phyloP scores from a whole-genome alignment of 2,329 filamentous ascomycete genomes.

The Cladosporium cucumerinum region DNA sequence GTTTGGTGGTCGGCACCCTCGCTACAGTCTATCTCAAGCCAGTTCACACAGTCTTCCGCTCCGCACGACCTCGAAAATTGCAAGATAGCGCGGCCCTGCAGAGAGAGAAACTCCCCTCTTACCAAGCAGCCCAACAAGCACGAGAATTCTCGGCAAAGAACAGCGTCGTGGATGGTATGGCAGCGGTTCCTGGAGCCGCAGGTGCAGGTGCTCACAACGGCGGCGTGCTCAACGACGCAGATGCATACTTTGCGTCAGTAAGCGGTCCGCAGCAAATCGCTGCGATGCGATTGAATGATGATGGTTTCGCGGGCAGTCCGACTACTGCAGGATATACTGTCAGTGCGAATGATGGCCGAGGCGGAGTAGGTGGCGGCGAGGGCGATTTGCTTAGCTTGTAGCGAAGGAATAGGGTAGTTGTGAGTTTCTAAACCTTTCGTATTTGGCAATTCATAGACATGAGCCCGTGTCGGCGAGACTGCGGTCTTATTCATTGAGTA shows the following conservation, averaged over 20 bases:
- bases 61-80: constrained; percentile 74
- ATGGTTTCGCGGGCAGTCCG: constrained; percentile 46
- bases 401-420: neutral
- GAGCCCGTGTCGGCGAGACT: neutral
- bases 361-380: constrained; percentile 27
- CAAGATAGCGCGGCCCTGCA: constrained; percentile 84
- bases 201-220: constrained; percentile 20
- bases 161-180: constrained; percentile 25
- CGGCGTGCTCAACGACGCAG: constrained; percentile 66
- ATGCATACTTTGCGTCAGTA: constrained; percentile 83
- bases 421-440: neutral
- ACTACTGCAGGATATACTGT: constrained; percentile 57
- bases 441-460: neutral
- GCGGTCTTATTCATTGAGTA: neutral
- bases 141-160: constrained; percentile 24
- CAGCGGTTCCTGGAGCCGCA: constrained; percentile 58
- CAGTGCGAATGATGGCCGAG: constrained; percentile 59
- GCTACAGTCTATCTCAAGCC: constrained; percentile 98
- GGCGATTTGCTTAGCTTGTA: constrained; percentile 37
- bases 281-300: constrained; percentile 62
- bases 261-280: constrained; percentile 67
- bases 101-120: constrained; percentile 61
- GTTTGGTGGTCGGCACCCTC: constrained; percentile 89
- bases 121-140: constrained; percentile 41
- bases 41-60: constrained; percentile 93